Conservation (phyloP, 2,329 filamentous ascomycete genomes). For the Sclerotinia nivalis region DNA sequence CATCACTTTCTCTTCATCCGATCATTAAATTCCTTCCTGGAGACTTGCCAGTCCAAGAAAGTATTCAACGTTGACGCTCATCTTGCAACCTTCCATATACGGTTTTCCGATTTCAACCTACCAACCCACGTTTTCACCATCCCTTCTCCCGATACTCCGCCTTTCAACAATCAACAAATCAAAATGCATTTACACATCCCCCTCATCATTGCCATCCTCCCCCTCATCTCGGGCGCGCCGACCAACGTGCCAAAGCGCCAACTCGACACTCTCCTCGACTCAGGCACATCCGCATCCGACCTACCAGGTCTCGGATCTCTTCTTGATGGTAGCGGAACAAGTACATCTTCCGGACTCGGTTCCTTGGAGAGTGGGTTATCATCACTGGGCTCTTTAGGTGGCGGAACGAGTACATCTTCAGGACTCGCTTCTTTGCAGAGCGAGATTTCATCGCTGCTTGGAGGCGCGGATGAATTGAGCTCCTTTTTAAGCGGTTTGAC, state of each 20-base stretch:
- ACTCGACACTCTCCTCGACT: not conserved
- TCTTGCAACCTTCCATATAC: not conserved
- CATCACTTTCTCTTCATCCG: not conserved
- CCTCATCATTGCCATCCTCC: not conserved
- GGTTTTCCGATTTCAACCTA: not conserved
- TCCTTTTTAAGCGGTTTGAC: not conserved
- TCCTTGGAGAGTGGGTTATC: not conserved
- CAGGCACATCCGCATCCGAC: not conserved
- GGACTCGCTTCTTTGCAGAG: not conserved
- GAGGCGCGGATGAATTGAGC: not conserved
- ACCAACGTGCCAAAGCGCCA: not conserved
- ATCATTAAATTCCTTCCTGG: not conserved
- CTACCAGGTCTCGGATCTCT: not conserved
- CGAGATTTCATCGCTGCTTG: not conserved
- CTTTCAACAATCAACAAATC: accelerated
- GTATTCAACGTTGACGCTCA: not conserved
- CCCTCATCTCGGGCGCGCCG: not conserved
- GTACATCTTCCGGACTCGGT: not conserved
- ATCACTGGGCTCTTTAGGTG: not conserved
- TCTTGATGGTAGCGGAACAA: not conserved
- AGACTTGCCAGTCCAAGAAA: not conserved
- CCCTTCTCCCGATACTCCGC: accelerated
- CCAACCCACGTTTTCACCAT: not conserved
- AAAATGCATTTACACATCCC: not conserved
- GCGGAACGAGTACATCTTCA: not conserved